phyloP scores from a whole-genome alignment of 169 alveolate species.

The Cryptosporidium sp. region DNA sequence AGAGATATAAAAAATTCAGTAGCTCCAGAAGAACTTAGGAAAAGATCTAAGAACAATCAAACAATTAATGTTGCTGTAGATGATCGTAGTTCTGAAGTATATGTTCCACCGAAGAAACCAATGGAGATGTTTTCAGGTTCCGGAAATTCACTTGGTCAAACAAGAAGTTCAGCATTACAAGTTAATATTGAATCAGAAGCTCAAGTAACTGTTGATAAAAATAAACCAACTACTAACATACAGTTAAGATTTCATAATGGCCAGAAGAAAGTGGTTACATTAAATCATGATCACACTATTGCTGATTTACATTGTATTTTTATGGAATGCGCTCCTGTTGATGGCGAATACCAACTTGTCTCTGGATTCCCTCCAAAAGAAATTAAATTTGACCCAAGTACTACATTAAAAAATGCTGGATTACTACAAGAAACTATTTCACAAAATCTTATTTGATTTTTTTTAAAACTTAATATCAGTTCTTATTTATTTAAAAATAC shows the following conservation, averaged over 20 bases:
- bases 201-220: constrained; percentile 78
- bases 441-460: constrained; percentile 56
- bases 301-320: constrained; percentile 82
- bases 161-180: constrained; percentile 74
- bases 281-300: constrained; percentile 81
- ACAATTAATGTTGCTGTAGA: constrained; percentile 78
- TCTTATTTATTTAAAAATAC: neutral
- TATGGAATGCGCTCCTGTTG: constrained; percentile 88
- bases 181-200: constrained; percentile 35
- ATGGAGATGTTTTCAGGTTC: constrained; percentile 83
- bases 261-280: constrained; percentile 81
- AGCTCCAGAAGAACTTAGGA: constrained; percentile 92
- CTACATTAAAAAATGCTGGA: constrained; percentile 79
- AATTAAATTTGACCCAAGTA: constrained; percentile 47
- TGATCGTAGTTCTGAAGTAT: constrained; percentile 79
- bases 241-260: constrained; percentile 90
- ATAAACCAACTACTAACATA: constrained; percentile 84
- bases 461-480: neutral
- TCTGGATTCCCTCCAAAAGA: constrained; percentile 88
- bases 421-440: constrained; percentile 76
- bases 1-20: constrained; percentile 90
- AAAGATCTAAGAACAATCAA: constrained; percentile 80
- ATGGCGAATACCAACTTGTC: constrained; percentile 84
- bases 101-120: constrained; percentile 74
- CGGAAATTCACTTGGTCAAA: constrained; percentile 81